Percentiles rank a stretch among this genome's conserved stretches.
phyloP scores from a whole-genome alignment of 176 grass and related monocot species.

The Echinochloa phyllopogon region DNA sequence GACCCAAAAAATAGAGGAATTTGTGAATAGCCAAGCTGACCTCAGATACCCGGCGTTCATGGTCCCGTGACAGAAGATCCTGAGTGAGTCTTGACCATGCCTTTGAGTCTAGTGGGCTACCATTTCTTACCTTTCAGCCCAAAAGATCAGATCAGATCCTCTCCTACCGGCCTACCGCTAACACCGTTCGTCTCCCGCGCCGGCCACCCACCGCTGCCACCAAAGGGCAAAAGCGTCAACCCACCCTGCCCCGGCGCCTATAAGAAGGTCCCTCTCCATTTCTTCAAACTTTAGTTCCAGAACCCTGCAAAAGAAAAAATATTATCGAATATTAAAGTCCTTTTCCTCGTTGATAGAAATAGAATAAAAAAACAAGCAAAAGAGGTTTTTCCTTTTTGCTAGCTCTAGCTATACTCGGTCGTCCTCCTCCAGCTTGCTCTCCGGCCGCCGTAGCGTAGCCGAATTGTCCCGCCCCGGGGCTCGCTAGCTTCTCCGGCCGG shows the following conservation, averaged over 20 bases:
- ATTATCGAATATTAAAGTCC: constrained; percentile 29
- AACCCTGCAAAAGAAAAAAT: constrained; percentile 48
- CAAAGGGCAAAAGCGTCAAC: constrained; percentile 43
- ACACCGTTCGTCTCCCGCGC: constrained; percentile 30
- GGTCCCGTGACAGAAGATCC: constrained; percentile 33
- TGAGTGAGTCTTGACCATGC: neutral
- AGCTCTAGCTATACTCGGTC: neutral
- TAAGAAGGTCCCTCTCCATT: constrained; percentile 64
- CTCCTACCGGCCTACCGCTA: constrained; percentile 19
- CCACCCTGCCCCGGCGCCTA: constrained; percentile 30
- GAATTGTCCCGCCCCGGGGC: constrained; percentile 41
- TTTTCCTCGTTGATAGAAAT: constrained; percentile 13
- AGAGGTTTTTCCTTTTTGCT: constrained; percentile 3
- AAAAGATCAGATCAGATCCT: constrained; percentile 35
- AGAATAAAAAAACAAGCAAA: constrained; percentile 16
- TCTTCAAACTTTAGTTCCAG: constrained; percentile 73
- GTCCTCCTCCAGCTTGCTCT: constrained; percentile 23
- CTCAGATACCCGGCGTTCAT: neutral
- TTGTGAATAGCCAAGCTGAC: neutral
- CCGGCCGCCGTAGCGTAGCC: constrained; percentile 39
- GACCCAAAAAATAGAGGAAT: neutral
- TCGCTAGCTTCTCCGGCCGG: constrained; percentile 45
- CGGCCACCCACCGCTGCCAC: constrained; percentile 41
- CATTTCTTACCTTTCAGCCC: constrained; percentile 32
- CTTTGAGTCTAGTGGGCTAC: neutral